A percentile compares a stretch with the other conserved stretches of the same genome.
Conservation (phyloP, 2,329 filamentous ascomycete species). For the Phyllosticta capitalensis region DNA sequence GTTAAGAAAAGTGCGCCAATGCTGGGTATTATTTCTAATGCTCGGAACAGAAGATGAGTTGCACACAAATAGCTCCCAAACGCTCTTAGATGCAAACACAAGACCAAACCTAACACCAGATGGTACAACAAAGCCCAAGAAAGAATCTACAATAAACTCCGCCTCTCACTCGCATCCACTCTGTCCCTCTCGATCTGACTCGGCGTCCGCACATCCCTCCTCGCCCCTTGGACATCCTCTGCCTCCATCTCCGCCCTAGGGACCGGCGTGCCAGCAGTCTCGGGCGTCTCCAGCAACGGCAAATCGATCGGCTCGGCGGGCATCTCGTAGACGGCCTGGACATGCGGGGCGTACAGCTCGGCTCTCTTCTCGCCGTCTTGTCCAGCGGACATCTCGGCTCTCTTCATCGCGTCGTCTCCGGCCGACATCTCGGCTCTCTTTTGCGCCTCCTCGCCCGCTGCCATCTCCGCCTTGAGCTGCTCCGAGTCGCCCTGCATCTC, state of each 20-base stretch:
- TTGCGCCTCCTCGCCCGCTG: not conserved
- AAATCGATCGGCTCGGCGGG: not conserved
- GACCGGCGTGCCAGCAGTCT: not conserved
- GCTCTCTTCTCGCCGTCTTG: not conserved
- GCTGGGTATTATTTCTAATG: too few species aligned
- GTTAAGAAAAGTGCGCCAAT: too few species aligned
- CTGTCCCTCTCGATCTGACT: not conserved
- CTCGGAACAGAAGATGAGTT: too few species aligned
- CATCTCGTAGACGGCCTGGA: conserved; percentile 1
- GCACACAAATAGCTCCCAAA: too few species aligned
- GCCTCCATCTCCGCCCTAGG: not conserved
- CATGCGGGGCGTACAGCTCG: not conserved
- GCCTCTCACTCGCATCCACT: not conserved
- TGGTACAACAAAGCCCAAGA: not conserved
- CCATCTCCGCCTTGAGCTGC: not conserved
- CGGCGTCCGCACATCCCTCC: not conserved
- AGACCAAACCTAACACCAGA: too few species aligned
- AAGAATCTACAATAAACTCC: not conserved
- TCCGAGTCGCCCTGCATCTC: conserved; percentile 4
- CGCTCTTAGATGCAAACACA: too few species aligned
- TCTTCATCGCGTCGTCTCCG: not conserved
- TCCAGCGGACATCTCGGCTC: not conserved
- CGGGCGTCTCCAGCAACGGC: conserved; percentile 7
- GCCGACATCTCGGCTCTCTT: not conserved
- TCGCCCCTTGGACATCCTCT: not conserved